Evolutionary conservation across 345 rosid species (phyloP), one percentile per base, ranked within the genome.

Genomic region (Sisymbrium irio): DNA sequence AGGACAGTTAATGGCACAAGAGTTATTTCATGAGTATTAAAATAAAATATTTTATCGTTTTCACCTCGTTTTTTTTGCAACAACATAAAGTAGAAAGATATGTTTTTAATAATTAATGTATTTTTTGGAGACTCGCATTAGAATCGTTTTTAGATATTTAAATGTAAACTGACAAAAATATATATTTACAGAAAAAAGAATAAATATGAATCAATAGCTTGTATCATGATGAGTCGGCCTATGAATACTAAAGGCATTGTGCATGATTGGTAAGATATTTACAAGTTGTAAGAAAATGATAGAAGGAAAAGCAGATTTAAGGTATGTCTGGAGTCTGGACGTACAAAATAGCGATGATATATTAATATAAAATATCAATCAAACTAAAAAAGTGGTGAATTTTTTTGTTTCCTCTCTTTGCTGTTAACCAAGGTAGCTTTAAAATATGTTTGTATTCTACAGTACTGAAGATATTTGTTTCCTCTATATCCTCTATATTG

Each of bases 231-330:
- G 72, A 65, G 76, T 72, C 71, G 67, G 49, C 72, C 62, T 71
- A 64, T 64, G 72, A 58, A 75, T 75, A 71, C 61, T 39, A 63
- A 56, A 7, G 17, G 66, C 55, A 22, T 57, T 8, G 54, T 64
- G 47, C 47, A 47, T 56, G 67, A 77, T 49, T 70, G 76, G 65
- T 65, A 19, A 55, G 67, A 47, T 69, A 37, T 49, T 68, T 71
- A 65, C 80, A 71, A 77, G 55, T 64, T 71, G 72, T 50, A 51
- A 30, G 76, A 77, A 56, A 70, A 41, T 36, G 60, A 76, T 62
- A 44, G 65, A 65, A 69, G 25, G 35, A 63, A 70, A 45, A 15
- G 11, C 46, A 51, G 58, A 57, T 47, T 58, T 67, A 74, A 39
- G 67, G 62, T 49, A 74, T 47, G 28, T 40, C 47, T 60, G 18